phyloP scores from a whole-genome alignment of 768 basidiomycete genomes.

The Lyophyllum semitale region DNA sequence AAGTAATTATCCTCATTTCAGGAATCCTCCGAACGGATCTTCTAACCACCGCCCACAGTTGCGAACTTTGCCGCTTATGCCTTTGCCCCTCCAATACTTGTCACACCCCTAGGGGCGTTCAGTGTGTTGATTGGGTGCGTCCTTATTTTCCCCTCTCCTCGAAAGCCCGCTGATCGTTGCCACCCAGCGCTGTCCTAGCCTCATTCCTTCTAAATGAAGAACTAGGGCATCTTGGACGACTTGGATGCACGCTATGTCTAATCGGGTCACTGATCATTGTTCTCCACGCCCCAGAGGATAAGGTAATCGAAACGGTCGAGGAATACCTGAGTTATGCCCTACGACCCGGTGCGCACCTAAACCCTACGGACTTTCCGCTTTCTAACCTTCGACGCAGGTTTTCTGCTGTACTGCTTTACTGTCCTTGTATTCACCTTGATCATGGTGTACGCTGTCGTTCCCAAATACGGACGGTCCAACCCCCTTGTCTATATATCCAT shows the following conservation, averaged over 20 bases:
- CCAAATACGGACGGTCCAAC: conserved; percentile 83
- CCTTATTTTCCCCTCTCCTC: neutral
- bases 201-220: conserved; percentile 92
- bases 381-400: conserved; percentile 51
- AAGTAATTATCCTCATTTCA: conserved; percentile 46
- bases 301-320: conserved; percentile 88
- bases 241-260: conserved; percentile 82
- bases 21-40: neutral
- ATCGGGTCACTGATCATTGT: conserved; percentile 94
- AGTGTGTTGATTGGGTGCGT: conserved; percentile 94
- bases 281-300: conserved; percentile 95
- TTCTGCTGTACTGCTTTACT: conserved; percentile 86
- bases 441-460: conserved; percentile 87
- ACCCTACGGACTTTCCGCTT: neutral
- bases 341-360: conserved; percentile 71
- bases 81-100: conserved; percentile 95
- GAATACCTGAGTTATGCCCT: conserved; percentile 91
- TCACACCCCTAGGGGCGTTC: conserved; percentile 96
- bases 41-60: conserved; percentile 38
- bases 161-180: neutral
- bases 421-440: conserved; percentile 79
- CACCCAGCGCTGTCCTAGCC: conserved; percentile 82
- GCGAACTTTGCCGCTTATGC: conserved; percentile 96
- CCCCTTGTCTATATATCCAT: conserved; percentile 95
- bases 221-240: conserved; percentile 88